Evolutionary conservation across 1,284 basidiomycete species (phyloP).

Genomic region (Trichosporon asahii): DNA sequence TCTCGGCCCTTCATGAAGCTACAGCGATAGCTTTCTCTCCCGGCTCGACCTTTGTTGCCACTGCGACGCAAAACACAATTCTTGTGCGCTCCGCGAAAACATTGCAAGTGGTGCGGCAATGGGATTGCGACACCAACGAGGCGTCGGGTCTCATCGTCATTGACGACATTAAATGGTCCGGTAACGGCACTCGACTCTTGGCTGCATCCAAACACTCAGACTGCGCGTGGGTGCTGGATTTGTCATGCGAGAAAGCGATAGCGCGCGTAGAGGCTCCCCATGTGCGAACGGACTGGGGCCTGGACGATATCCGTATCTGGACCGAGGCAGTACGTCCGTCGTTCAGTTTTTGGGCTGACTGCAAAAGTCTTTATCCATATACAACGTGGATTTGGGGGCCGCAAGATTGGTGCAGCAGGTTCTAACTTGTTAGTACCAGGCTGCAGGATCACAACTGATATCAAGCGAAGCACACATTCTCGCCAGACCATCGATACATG

Average conservation of each 20-base stretch:
- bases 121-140: conserved; percentile 27
- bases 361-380: conserved; percentile 78
- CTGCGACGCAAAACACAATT: conserved; percentile 34
- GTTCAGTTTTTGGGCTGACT: background rate
- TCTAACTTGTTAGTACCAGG: background rate
- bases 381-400: conserved; percentile 58
- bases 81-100: conserved; percentile 44
- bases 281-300: conserved; percentile 77
- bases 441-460: conserved; percentile 16
- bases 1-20: conserved; percentile 37
- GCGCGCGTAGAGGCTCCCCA: conserved; percentile 64
- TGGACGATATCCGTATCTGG: conserved; percentile 74
- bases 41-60: conserved; percentile 50
- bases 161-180: conserved; percentile 74
- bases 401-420: conserved; percentile 31
- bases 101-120: conserved; percentile 45
- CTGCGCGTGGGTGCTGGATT: conserved; percentile 57
- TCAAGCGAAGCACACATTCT: conserved; percentile 67
- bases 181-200: conserved; percentile 74
- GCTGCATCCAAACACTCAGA: conserved; percentile 66
- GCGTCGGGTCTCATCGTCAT: conserved; percentile 51
- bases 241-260: conserved; percentile 63
- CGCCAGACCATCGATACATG: conserved; percentile 73
- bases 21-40: conserved; percentile 41
- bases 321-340: conserved; percentile 70